Conservation (phyloP, 106 monocot species). For the Apostasia shenzhenica region DNA sequence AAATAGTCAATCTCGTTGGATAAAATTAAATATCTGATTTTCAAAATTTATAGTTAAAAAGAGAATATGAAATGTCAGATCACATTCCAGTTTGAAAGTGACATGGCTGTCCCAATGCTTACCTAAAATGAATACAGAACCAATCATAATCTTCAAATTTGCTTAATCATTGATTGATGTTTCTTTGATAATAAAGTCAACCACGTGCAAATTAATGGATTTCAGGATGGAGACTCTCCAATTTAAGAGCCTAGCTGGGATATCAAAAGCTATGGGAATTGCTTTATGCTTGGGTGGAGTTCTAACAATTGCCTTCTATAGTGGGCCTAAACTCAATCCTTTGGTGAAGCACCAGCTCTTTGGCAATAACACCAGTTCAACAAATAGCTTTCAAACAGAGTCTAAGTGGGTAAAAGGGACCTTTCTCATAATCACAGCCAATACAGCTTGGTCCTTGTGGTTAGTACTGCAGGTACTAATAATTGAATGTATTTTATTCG, state of each 20-base stretch:
- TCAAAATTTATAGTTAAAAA: no score
- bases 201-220: background rate
- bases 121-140: background rate
- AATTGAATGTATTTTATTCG: no score
- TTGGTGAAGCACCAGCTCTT: conserved; percentile 18
- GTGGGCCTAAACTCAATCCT: conserved; percentile 21
- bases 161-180: background rate
- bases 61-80: no score
- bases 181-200: background rate
- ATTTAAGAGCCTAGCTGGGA: conserved; percentile 35
- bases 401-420: conserved; percentile 31
- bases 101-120: no score
- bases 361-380: background rate
- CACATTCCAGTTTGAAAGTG: no score
- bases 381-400: background rate
- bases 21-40: no score
- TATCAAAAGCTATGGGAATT: conserved; percentile 35
- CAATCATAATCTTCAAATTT: background rate
- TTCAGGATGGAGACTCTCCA: conserved; percentile 46
- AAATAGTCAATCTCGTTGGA: no score
- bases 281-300: conserved; percentile 38
- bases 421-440: conserved; percentile 23
- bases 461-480: conserved; percentile 12
- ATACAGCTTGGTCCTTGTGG: conserved; percentile 12
- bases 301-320: conserved; percentile 39